Conservation (phyloP, 352 stramenopile genomes). For the Globisporangium megalacanthum region DNA sequence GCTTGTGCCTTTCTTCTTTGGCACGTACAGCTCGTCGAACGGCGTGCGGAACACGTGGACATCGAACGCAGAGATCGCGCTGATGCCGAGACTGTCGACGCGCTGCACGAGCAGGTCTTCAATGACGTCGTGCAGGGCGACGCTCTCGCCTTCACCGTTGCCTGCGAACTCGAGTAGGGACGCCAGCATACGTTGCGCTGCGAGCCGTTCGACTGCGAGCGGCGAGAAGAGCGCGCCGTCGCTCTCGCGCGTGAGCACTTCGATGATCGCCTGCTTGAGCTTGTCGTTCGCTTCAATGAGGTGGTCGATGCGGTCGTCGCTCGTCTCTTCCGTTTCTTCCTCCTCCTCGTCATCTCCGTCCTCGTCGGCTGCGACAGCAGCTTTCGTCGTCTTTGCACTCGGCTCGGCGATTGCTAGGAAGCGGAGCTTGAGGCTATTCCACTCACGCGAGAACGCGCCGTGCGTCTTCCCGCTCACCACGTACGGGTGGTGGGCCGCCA, state of each 20-base stretch:
- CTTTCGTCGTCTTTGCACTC: constrained; percentile 6
- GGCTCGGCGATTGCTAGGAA: constrained; percentile 34
- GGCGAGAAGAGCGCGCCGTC: constrained; percentile 53
- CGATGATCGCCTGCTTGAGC: constrained; percentile 49
- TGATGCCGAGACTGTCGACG: constrained; percentile 42
- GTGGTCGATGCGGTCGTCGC: constrained; percentile 71
- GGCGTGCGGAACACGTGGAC: constrained; percentile 54
- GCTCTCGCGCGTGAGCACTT: constrained; percentile 35
- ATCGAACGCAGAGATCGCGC: constrained; percentile 50
- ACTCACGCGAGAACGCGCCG: constrained; percentile 52
- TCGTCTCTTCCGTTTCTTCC: constrained; percentile 30
- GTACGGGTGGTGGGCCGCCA: constrained; percentile 71
- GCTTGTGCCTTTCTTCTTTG: constrained; percentile 41
- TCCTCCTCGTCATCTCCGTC: constrained; percentile 31
- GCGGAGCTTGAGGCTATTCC: constrained; percentile 49
- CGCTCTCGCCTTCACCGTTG: constrained; percentile 69
- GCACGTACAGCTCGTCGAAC: constrained; percentile 70
- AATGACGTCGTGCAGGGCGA: constrained; percentile 69
- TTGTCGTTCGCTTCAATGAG: constrained; percentile 66
- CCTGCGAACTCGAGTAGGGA: constrained; percentile 76
- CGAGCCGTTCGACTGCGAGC: constrained; percentile 40
- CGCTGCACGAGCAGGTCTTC: constrained; percentile 50
- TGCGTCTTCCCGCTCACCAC: constrained; percentile 56
- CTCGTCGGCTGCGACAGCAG: background rate
- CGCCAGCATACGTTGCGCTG: constrained; percentile 60